Evolutionary conservation across 768 basidiomycete species (phyloP), one percentile per base, ranked within the genome.

Genomic region (Glaciozyma martinii): DNA sequence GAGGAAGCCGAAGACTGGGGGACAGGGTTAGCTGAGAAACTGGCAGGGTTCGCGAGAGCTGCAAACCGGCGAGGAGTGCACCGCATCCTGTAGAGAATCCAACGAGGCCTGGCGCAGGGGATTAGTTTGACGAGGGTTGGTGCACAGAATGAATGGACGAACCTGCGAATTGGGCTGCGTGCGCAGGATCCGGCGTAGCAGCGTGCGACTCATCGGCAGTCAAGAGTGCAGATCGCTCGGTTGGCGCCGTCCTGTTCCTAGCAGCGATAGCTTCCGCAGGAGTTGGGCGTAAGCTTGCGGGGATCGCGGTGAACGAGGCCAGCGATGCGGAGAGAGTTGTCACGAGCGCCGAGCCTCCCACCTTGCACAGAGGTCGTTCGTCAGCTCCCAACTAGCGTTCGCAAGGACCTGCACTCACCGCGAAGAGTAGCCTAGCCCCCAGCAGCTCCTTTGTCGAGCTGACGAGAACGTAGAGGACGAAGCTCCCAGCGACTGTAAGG

Each of bases 1-100:
- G 18, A 69, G 59, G 62, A 58, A 66, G 23, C 60, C 68, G 30
- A 66, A 69, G 7, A 69, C 68, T 69, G 64, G 21, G 21, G 53
- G 37, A 18, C 21, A 1, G 33, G 7, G 56, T 7, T 44, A 21
- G 5, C 12, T 3, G 9, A 8, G 3, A 21, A 19, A 32, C 18
- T 8, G 21, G 42, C 12, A 1, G 30, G 10, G 25, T 33, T 1
- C 10, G 21, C 15, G n/a, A 30, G 46, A 23, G 32, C 4, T 27
- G 30, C 3, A 33, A 32, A 69, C 68, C 68, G 19, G 68, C 64
- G 27, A 69, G n/a, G 3, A 69, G 47, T 0, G 68, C 68, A 8
- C 68, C 68, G 1, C 54, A 10, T 2, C 68, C 68, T 6, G 61
- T 59, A 2, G 61, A 55, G 44, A 69, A 66, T 5, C 64, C 68